These are phyloP conservation scores for Penicillium paneum DNA, from an alignment of 2,329 filamentous ascomycete species.

Conservation along the genomic window DNA sequence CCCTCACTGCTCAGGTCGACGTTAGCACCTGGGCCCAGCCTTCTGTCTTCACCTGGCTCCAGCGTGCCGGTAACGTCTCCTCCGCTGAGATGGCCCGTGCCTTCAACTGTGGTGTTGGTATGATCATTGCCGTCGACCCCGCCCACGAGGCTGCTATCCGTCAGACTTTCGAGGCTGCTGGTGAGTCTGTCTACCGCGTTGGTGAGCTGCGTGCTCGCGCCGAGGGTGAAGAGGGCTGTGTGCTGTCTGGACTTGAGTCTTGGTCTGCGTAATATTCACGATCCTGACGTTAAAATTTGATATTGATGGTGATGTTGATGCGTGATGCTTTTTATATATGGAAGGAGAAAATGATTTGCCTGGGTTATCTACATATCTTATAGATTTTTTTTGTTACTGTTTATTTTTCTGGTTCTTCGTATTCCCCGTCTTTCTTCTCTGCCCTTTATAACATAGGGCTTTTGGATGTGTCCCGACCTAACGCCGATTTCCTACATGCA, in stretches of 20 bases:
- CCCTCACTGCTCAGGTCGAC: conserved; percentile 77
- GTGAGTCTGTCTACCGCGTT: conserved; percentile 74
- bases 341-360: conserved; percentile 7
- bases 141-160: conserved; percentile 21
- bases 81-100: conserved; percentile 81
- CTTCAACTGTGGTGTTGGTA: conserved; percentile 93
- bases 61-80: conserved; percentile 65
- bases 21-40: conserved; percentile 72
- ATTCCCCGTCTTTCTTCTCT: not conserved
- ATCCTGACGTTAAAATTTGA: conserved; percentile 5
- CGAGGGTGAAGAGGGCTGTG: conserved; percentile 56
- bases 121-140: conserved; percentile 76
- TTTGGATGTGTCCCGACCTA: conserved; percentile 12
- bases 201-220: conserved; percentile 65
- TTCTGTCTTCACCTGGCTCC: conserved; percentile 82
- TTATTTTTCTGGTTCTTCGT: conserved; percentile 8
- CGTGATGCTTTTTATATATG: conserved; percentile 9
- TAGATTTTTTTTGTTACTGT: conserved; percentile 5
- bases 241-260: conserved; percentile 58
- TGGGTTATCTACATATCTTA: conserved; percentile 4
- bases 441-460: not conserved
- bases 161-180: conserved; percentile 60
- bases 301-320: conserved; percentile 7
- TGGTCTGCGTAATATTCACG: conserved; percentile 34
- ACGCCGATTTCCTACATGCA: conserved; percentile 14